Evolutionary conservation across 116 monocot species (phyloP), one percentile per base, ranked within the genome.

Genomic region (Zostera marina): DNA sequence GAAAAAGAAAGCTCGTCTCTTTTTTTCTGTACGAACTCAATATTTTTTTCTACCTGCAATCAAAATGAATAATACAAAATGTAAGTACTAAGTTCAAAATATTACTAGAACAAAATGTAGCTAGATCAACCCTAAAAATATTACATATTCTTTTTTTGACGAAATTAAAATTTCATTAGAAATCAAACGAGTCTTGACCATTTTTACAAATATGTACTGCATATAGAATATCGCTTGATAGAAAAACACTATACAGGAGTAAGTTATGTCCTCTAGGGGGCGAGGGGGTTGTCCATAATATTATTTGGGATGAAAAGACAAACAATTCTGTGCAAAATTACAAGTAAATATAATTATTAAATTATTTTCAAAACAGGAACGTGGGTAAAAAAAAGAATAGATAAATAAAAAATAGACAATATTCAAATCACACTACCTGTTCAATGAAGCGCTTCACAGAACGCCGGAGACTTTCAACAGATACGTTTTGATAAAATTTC

Each of bases 1-100:
- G 93, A 93, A 64, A 87, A 93, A 2, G 79, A 66, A 46, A 79
- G 76, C 26, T 71, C 81, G n/a, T 84, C 79, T 73, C 84, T 77
- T 74, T 84, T 83, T 58, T 61, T 76, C 56, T 79, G 67, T 55
- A 87, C 78, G 17, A 78, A 81, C 20, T 74, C 76, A 22, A 54
- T 72, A 51, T 87, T 83, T 43, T 64, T 61, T 55, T 83, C 78
- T 54, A 83, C 76, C 92, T 92, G 49, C 17, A 63, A 21, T 32
- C 32, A 32, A 32, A 32, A 1, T 32, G 32, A 32, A 42, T 51
- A 47, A 43, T 42, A 13, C 22, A 12, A 43, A 54, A 43, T 9
- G 17, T 32, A 56, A 56, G 21, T 21, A 20, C 9, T 20, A 42
- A 44, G 12, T 59, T 14, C 43, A 43, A 3, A 22, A 3, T 32